Conservation (phyloP, 768 basidiomycete genomes). For the Boletus speciosus region DNA sequence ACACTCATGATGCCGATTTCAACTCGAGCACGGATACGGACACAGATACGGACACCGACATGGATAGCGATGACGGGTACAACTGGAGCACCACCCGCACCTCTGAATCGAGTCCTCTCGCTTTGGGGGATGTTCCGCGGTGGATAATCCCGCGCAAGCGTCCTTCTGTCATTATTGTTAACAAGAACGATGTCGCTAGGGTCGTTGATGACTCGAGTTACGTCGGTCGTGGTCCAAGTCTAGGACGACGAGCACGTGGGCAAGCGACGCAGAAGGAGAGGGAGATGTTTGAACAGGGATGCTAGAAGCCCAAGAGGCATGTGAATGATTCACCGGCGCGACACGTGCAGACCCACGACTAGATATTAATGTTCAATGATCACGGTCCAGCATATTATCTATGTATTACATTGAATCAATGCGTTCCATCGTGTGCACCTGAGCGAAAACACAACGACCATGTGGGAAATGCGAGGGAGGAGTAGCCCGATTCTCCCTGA, state of each 20-base stretch:
- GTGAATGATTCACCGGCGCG: slow-evolving; percentile 9
- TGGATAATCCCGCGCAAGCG: slow-evolving; percentile 23
- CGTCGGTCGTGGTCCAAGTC: not conserved
- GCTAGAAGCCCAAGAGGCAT: slow-evolving; percentile 10
- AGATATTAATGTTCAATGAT: too few relatives aligned
- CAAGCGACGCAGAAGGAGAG: slow-evolving; percentile 18
- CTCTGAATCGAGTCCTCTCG: slow-evolving; percentile 7
- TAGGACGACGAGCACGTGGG: slow-evolving; percentile 4
- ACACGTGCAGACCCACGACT: not conserved
- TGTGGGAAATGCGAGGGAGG: not conserved
- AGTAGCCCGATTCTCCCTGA: too few relatives aligned
- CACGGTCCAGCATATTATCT: too few relatives aligned
- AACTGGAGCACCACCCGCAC: slow-evolving; percentile 9
- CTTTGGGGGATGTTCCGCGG: not conserved
- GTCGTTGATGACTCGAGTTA: not conserved
- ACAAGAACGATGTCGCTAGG: not conserved
- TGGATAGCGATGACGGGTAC: slow-evolving; percentile 10
- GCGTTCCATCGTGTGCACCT: not conserved
- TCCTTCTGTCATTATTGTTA: slow-evolving; percentile 15
- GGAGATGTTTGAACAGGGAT: not conserved
- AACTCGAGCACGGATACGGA: slow-evolving; percentile 10
- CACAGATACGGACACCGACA: slow-evolving; percentile 17
- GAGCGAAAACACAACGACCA: not conserved
- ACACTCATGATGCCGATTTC: slow-evolving; percentile 2
- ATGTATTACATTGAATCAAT: not conserved